Base-by-base conservation (phyloP, 1,139 yeast species). In the Saccharomyces uvarum region DNA sequence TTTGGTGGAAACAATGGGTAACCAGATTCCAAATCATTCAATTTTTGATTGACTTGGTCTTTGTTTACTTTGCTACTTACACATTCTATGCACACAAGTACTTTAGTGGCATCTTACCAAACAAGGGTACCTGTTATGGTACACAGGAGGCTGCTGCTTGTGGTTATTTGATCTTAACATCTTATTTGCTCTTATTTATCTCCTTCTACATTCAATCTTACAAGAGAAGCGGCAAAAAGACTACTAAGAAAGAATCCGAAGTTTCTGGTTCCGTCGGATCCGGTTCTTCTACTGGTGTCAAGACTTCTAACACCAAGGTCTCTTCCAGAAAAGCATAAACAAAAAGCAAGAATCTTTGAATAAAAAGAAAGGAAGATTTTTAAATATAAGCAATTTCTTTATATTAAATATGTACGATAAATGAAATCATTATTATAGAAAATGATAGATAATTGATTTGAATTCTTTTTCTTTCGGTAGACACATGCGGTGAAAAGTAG, bases 1-100 rank as follows among this genome's bases (percentile, higher is more conserved):
- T 93, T 57, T 91, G 98, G 98, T 93, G 99, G 99, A 93, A 93
- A 76, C 96, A 91, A 76, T 93, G 97, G 97, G 97, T 93, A 64
- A 93, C 99, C 53, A 82, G 96, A 63, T 84, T 88, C 80, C 99
- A 93, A 77, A 93, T 93, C 74, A 81, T 88, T 66, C 99, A 93
- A 76, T 93, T 93, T 68, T 77, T 93, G 67, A 79, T 93, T 67
- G 99, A 93, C 73, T 81, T 93, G 70, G 82, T 80, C 49, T 90
- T 90, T 70, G 96, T 91, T 62, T 91, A 90, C 78, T 88, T 88
- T 71, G 97, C 97, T 55, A 85, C 96, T 54, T 91, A 88, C 77
- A 84, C 88, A 59, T 86, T 83, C 70, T 82, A 82, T 65, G 88
- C 87, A 46, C 77, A 75, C 66, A 76, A 74, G 57, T 83, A 81